phyloP scores from a whole-genome alignment of 768 basidiomycete species.

The Leccinum boreale region DNA sequence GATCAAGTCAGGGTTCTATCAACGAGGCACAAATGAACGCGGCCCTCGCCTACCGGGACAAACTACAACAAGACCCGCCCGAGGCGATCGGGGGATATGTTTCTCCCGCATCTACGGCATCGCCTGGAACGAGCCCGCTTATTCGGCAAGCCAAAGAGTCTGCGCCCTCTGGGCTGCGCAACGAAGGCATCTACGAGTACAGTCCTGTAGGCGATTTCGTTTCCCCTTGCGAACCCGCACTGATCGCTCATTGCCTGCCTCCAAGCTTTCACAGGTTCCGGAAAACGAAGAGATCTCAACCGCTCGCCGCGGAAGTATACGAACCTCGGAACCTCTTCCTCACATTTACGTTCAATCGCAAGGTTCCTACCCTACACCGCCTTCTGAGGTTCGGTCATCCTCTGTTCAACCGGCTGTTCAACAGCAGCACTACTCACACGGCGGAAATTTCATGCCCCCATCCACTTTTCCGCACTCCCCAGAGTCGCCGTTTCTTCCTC shows the following conservation, averaged over 20 bases:
- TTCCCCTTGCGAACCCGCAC: neutral
- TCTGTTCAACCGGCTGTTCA: constrained; percentile 17
- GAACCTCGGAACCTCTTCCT: constrained; percentile 17
- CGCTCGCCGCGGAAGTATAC: constrained; percentile 28
- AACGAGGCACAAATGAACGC: constrained; percentile 27
- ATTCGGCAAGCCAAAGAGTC: constrained; percentile 23
- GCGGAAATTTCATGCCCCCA: constrained; percentile 11
- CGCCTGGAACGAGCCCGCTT: constrained; percentile 37
- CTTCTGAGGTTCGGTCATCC: constrained; percentile 15
- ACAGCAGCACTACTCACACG: constrained; percentile 17
- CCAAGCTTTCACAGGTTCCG: constrained; percentile 21
- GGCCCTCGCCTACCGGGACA: constrained; percentile 25
- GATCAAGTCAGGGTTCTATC: constrained; percentile 32
- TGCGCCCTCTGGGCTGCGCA: constrained; percentile 20
- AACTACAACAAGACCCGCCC: constrained; percentile 22
- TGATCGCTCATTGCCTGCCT: neutral
- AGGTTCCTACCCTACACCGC: constrained; percentile 13
- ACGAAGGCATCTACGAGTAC: constrained; percentile 27
- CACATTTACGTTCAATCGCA: constrained; percentile 23
- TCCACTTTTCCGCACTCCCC: constrained; percentile 9
- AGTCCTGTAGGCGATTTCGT: constrained; percentile 17
- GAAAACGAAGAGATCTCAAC: constrained; percentile 19
- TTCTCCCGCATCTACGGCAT: constrained; percentile 45
- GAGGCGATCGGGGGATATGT: constrained; percentile 34
- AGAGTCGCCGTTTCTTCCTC: constrained; percentile 19